A percentile compares a stretch with the other conserved stretches of the same genome.
Conservation (phyloP, 257 asterid species). For the Solanum pinnatisectum region DNA sequence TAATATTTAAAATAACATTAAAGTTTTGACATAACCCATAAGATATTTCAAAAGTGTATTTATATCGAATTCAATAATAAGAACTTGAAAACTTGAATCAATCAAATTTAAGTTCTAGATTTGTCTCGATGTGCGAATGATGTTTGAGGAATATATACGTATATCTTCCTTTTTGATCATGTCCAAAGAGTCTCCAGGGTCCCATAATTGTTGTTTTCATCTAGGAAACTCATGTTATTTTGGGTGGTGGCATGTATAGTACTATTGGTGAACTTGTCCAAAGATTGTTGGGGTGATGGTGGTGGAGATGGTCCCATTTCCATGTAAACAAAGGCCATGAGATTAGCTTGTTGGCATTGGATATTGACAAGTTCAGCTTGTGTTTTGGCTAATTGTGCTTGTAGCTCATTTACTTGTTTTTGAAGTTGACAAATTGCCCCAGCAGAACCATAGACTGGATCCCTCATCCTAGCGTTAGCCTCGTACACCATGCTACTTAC, state of each 20-base stretch:
- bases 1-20: not conserved
- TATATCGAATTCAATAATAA: not conserved
- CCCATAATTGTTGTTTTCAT: conserved; percentile 32
- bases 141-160: not conserved
- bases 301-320: conserved; percentile 34
- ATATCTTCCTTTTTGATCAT: not conserved
- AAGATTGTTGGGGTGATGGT: conserved; percentile 14
- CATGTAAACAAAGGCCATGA: conserved; percentile 60
- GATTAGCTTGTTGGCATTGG: conserved; percentile 62
- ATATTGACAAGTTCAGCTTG: conserved; percentile 56
- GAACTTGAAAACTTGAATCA: not conserved
- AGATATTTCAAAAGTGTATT: not conserved
- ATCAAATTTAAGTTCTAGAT: not conserved
- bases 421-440: conserved; percentile 76
- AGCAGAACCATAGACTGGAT: conserved; percentile 75
- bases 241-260: not conserved
- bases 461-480: conserved; percentile 71
- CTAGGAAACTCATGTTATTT: conserved; percentile 11
- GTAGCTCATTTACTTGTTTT: conserved; percentile 56
- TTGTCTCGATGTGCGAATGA: not conserved
- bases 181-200: conserved; percentile 45
- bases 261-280: conserved; percentile 7
- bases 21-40: not conserved
- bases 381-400: conserved; percentile 59
- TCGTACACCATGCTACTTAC: conserved; percentile 88